phyloP scores from a whole-genome alignment of 345 rosid genomes.

The Turnera subulata region DNA sequence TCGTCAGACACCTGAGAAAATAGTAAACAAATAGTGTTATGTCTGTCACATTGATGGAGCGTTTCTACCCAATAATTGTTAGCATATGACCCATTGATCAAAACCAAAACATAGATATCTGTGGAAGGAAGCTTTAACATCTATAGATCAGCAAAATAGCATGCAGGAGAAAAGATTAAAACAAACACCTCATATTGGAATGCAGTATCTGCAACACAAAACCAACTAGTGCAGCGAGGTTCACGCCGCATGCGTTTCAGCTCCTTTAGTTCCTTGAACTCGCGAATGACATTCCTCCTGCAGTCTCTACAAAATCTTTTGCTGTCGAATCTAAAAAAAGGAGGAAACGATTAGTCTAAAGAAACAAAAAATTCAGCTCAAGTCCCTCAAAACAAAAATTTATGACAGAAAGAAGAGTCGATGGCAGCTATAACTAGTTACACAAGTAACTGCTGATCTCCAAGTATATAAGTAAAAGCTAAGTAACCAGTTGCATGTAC shows the following conservation, averaged over 20 bases:
- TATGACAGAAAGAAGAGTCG: too few species aligned
- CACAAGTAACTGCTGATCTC: too few species aligned
- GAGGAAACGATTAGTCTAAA: slow-evolving; percentile 6
- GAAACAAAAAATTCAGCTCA: not conserved
- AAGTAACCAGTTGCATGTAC: too few species aligned
- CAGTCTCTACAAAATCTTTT: slow-evolving; percentile 99
- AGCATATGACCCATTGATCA: slow-evolving; percentile 3
- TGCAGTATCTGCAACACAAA: slow-evolving; percentile 82
- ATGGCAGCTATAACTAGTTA: too few species aligned
- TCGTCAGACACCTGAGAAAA: slow-evolving; percentile 61
- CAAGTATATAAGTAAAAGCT: too few species aligned
- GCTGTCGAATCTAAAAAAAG: slow-evolving; percentile 77
- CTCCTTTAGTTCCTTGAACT: slow-evolving; percentile 94
- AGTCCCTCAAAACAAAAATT: slow-evolving; percentile 1
- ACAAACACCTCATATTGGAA: slow-evolving; percentile 76
- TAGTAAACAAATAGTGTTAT: slow-evolving; percentile 15
- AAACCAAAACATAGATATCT: not conserved
- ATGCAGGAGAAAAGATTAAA: slow-evolving; percentile 4
- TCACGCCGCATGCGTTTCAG: slow-evolving; percentile 82
- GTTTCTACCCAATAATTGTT: not conserved
- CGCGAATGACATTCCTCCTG: slow-evolving; percentile 85
- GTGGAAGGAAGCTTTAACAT: not conserved
- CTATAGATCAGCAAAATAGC: not conserved
- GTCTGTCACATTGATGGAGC: not conserved
- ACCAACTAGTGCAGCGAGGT: slow-evolving; percentile 83